These are phyloP conservation scores for Takakia lepidozioides DNA, from an alignment of 225 moss, liverwort and hornwort species.

Conservation along the genomic window DNA sequence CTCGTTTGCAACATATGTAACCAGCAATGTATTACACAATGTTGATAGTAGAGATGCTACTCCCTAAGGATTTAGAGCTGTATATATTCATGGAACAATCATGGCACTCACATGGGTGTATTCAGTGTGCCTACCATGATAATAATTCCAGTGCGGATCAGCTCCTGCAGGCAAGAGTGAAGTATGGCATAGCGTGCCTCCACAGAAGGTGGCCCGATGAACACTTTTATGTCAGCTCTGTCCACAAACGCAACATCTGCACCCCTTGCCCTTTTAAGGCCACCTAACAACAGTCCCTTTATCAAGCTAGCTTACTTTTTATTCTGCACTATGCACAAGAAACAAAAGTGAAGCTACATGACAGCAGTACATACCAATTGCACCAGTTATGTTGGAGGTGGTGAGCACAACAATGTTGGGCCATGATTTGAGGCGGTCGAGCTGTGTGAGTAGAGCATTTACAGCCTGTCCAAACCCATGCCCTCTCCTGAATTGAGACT, in stretches of 20 bases:
- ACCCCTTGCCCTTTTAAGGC: too few species aligned
- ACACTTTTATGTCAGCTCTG: constrained; percentile 40
- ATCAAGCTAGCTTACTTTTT: too few species aligned
- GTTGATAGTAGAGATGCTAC: background rate
- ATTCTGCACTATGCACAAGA: too few species aligned
- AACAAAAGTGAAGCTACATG: background rate
- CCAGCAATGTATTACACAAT: background rate
- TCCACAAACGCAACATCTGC: constrained; percentile 45
- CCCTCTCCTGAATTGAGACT: too few species aligned
- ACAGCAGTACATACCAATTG: constrained; percentile 20
- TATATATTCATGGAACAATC: too few species aligned
- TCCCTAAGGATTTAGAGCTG: too few species aligned
- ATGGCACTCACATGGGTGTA: too few species aligned
- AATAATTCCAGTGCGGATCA: constrained; percentile 22
- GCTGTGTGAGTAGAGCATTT: constrained; percentile 36
- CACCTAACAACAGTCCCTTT: too few species aligned
- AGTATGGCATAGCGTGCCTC: constrained; percentile 34
- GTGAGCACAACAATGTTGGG: constrained; percentile 33
- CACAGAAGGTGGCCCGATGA: constrained; percentile 32
- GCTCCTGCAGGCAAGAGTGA: constrained; percentile 25
- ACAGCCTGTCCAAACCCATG: constrained; percentile 30
- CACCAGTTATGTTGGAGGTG: constrained; percentile 37
- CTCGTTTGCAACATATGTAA: background rate
- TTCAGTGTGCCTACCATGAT: constrained; percentile 10
- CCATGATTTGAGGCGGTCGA: constrained; percentile 28